A percentile compares a stretch with the other conserved stretches of the same genome.
Evolutionary conservation across 495 filamentous ascomycete genomes (phyloP).

Genomic region (Penicillium roqueforti): DNA sequence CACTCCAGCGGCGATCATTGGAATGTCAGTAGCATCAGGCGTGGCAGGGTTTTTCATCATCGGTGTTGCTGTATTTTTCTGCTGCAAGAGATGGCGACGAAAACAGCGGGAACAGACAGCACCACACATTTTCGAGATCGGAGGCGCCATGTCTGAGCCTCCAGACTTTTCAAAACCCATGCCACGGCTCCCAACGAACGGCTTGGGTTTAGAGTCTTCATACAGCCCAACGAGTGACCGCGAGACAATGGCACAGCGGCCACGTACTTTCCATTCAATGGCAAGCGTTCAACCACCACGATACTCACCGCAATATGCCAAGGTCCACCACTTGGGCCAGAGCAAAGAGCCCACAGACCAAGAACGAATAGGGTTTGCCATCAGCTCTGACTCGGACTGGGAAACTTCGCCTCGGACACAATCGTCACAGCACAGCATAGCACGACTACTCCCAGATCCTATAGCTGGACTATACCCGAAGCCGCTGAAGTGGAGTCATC

Average conservation of each 20-base stretch:
- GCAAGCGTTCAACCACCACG: constrained; percentile 5
- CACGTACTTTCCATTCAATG: constrained; percentile 2
- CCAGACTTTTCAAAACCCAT: constrained; percentile 30
- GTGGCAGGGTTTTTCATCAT: constrained; percentile 39
- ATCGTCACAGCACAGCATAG: constrained; percentile 34
- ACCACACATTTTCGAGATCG: constrained; percentile 41
- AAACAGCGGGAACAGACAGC: constrained; percentile 14
- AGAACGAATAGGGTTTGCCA: constrained; percentile 26
- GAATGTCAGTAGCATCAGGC: constrained; percentile 41
- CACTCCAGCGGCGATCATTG: constrained; percentile 36
- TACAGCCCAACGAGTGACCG: not conserved
- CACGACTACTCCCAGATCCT: constrained; percentile 30
- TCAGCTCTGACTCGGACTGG: constrained; percentile 33
- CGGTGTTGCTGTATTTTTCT: constrained; percentile 36
- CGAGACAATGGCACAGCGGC: constrained; percentile 14
- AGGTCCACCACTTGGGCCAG: constrained; percentile 9
- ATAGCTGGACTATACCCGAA: constrained; percentile 31
- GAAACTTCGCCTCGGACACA: constrained; percentile 23
- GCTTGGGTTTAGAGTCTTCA: constrained; percentile 13
- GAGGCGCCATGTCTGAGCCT: constrained; percentile 41
- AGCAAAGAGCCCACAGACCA: constrained; percentile 1
- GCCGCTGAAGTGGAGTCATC: constrained; percentile 36
- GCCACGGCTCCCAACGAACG: constrained; percentile 11
- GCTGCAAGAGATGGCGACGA: constrained; percentile 30
- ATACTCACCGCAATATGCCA: constrained; percentile 22